Conservation (phyloP, 208 protist genomes). For the Leptomonas pyrrhocoris region DNA sequence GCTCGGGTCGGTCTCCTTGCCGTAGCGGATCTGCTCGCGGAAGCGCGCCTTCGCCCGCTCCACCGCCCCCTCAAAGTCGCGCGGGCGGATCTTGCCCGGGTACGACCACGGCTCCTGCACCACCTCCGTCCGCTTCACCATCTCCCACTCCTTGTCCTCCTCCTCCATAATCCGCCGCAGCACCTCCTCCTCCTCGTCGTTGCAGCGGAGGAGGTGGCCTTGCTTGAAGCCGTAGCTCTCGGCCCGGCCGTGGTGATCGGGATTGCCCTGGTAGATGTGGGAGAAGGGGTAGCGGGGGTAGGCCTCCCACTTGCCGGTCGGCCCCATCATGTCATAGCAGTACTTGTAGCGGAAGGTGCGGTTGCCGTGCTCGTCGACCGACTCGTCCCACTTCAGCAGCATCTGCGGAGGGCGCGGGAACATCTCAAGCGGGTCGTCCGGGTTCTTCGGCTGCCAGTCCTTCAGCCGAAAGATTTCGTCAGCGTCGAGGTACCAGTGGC, state of each 20-base stretch:
- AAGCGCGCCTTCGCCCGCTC: conserved; percentile 89
- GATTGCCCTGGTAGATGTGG: conserved; percentile 77
- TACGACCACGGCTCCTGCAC: conserved; percentile 92
- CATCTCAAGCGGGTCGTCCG: conserved; percentile 88
- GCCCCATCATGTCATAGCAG: conserved; percentile 88
- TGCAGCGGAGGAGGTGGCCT: conserved; percentile 85
- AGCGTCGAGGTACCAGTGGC: conserved; percentile 92
- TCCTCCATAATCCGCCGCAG: conserved; percentile 91
- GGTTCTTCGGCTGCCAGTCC: conserved; percentile 90
- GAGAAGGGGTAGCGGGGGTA: conserved; percentile 91
- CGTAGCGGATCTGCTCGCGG: conserved; percentile 77
- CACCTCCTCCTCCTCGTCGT: conserved; percentile 87
- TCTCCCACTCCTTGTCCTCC: conserved; percentile 92
- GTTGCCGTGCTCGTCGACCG: conserved; percentile 90
- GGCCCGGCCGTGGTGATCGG: conserved; percentile 75
- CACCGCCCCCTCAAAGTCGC: conserved; percentile 85
- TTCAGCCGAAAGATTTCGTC: conserved; percentile 90
- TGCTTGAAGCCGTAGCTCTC: conserved; percentile 92
- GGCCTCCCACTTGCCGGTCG: conserved; percentile 87
- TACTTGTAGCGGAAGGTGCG: conserved; percentile 92
- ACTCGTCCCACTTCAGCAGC: conserved; percentile 88
- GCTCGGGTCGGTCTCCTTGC: conserved; percentile 85
- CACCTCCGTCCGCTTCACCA: conserved; percentile 91
- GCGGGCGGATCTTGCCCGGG: conserved; percentile 85
- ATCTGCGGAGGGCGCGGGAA: conserved; percentile 87